A percentile compares a stretch with the other conserved stretches of the same genome.
Evolutionary conservation across 1,139 yeast species (phyloP).

Genomic region (Debaryomyces sp.): DNA sequence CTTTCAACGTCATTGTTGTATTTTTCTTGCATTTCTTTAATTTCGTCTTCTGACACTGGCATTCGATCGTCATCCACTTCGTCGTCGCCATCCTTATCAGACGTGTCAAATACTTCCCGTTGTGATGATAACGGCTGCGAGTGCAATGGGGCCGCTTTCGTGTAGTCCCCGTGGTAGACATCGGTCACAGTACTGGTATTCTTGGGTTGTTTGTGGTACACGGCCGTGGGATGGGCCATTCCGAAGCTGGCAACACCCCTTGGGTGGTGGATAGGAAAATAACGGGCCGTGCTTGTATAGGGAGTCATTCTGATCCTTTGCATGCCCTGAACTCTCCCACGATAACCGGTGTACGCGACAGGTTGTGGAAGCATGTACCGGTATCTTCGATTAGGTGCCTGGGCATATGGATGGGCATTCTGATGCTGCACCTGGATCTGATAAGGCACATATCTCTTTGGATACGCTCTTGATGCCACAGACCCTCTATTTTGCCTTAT

Average conservation of each 20-base stretch:
- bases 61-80: conserved; percentile 35
- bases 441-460: conserved; percentile 8
- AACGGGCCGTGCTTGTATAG: conserved; percentile 6
- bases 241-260: background rate
- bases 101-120: conserved; percentile 40
- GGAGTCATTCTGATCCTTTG: conserved; percentile 1
- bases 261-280: conserved; percentile 4
- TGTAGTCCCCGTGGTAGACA: conserved; percentile 51
- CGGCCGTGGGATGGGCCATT: background rate
- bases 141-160: conserved; percentile 51
- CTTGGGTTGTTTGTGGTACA: conserved; percentile 1
- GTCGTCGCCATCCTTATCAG: conserved; percentile 5
- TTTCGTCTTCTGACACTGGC: conserved; percentile 42
- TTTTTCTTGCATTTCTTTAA: conserved; percentile 42
- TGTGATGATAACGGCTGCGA: conserved; percentile 63
- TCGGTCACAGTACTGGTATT: conserved; percentile 38
- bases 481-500: conserved; percentile 22
- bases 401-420: conserved; percentile 7
- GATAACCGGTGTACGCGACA: background rate
- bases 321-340: background rate
- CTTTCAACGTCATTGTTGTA: conserved; percentile 23
- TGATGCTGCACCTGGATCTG: conserved; percentile 15
- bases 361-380: conserved; percentile 5
- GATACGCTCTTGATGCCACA: conserved; percentile 3
- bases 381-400: conserved; percentile 2